Evolutionary conservation across 352 stramenopile genomes (phyloP).

Genomic region (Thraustotheca clavata): DNA sequence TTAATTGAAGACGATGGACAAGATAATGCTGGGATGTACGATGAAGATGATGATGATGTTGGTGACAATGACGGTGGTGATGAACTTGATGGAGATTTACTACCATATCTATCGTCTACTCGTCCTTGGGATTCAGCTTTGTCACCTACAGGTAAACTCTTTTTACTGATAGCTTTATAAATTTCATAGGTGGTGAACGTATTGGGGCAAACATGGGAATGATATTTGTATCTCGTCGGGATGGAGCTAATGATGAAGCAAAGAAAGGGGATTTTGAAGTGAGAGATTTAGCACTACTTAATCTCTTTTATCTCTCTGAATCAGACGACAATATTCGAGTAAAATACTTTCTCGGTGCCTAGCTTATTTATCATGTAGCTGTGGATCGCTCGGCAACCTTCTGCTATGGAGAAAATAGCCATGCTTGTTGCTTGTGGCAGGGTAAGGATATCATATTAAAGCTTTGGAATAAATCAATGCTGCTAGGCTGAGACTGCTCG

Average conservation of each 20-base stretch:
- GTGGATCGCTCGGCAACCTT: constrained; percentile 52
- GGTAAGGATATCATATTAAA: too few species aligned
- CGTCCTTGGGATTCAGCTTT: background rate
- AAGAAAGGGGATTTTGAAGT: constrained; percentile 73
- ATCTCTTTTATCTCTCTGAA: constrained; percentile 64
- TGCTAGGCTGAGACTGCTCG: constrained; percentile 59
- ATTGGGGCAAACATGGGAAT: constrained; percentile 59
- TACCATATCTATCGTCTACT: background rate
- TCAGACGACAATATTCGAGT: constrained; percentile 51
- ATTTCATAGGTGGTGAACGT: too few species aligned
- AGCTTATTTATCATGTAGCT: constrained; percentile 27
- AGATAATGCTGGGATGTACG: constrained; percentile 35
- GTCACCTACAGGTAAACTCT: background rate
- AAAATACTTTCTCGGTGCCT: background rate
- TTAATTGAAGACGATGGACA: constrained; percentile 35
- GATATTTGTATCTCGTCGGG: constrained; percentile 63
- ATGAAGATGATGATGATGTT: constrained; percentile 46
- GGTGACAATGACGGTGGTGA: constrained; percentile 33
- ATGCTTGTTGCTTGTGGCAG: background rate
- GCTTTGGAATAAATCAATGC: too few species aligned
- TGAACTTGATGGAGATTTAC: constrained; percentile 3
- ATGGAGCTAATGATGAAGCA: constrained; percentile 29
- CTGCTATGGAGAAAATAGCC: constrained; percentile 30
- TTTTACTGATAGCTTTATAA: too few species aligned
- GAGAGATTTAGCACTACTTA: constrained; percentile 58